Percentiles rank a stretch among this genome's conserved stretches.
phyloP scores from a whole-genome alignment of 805 yeast species.

The Peterozyma toletana region DNA sequence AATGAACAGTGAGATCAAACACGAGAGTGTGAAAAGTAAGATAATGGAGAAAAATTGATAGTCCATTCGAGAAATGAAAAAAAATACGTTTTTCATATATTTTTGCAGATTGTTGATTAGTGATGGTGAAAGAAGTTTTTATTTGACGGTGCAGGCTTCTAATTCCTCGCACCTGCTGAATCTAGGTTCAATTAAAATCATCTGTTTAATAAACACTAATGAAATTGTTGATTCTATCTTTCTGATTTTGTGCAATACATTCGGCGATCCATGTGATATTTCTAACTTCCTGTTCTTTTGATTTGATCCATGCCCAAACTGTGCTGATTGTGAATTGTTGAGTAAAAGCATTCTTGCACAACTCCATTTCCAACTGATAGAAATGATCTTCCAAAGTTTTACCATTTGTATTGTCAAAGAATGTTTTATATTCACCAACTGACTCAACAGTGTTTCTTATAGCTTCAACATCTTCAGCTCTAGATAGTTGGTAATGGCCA shows the following conservation, averaged over 20 bases:
- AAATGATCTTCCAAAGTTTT: slow-evolving; percentile 90
- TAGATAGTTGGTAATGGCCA: slow-evolving; percentile 56
- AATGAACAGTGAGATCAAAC: too few relatives aligned
- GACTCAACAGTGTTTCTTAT: slow-evolving; percentile 58
- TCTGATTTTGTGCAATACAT: slow-evolving; percentile 98
- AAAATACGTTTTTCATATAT: too few relatives aligned
- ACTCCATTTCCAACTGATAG: slow-evolving; percentile 85
- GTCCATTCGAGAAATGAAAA: too few relatives aligned
- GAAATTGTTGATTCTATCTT: slow-evolving; percentile 85
- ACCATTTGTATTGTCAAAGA: slow-evolving; percentile 39
- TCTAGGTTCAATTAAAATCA: too few relatives aligned
- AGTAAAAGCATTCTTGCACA: slow-evolving; percentile 88
- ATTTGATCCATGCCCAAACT: slow-evolving; percentile 94
- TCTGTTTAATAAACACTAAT: slow-evolving; percentile 65
- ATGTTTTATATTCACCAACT: slow-evolving; percentile 59
- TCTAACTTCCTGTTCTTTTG: slow-evolving; percentile 94
- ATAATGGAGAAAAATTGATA: too few relatives aligned
- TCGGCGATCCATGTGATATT: slow-evolving; percentile 99
- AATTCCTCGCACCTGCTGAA: too few relatives aligned
- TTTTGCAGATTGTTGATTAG: too few relatives aligned
- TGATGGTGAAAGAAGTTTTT: too few relatives aligned
- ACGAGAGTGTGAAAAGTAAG: too few relatives aligned
- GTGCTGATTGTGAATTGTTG: slow-evolving; percentile 91
- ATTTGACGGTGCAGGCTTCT: too few relatives aligned
- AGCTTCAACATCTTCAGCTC: slow-evolving; percentile 81